These are phyloP conservation scores for Zoysia matrella DNA, from an alignment of 202 grass and related monocot genomes.

Conservation along the genomic window DNA sequence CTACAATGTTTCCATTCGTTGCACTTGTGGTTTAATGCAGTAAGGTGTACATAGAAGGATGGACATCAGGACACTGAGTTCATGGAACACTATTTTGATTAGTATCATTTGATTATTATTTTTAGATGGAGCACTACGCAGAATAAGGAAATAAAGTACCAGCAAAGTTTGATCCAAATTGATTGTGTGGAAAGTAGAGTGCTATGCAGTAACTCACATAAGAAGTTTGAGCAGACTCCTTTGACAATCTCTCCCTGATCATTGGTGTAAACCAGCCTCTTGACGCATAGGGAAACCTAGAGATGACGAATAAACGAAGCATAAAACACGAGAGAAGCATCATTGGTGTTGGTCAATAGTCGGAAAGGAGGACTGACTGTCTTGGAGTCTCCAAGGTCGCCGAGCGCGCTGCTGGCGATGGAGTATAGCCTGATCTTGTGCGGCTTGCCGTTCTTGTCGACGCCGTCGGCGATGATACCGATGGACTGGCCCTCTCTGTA, in stretches of 20 bases:
- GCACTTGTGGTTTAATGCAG: no score
- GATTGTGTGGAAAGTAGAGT: neutral
- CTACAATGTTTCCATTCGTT: neutral
- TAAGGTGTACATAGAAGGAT: no score
- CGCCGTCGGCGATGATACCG: conserved; percentile 81
- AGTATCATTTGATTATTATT: no score
- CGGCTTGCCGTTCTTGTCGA: conserved; percentile 95
- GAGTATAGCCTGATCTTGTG: conserved; percentile 96
- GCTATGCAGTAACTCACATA: conserved; percentile 45
- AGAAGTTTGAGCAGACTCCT: conserved; percentile 82
- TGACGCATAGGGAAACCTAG: conserved; percentile 80
- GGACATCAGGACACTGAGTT: no score
- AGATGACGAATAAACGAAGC: neutral
- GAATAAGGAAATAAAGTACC: neutral
- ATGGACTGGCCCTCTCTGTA: conserved; percentile 97
- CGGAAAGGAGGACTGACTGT: conserved; percentile 34
- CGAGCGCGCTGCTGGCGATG: conserved; percentile 93
- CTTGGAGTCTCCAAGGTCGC: conserved; percentile 87
- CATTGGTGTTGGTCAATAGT: no score
- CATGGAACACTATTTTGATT: no score
- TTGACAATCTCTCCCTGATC: conserved; percentile 78
- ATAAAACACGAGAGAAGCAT: neutral
- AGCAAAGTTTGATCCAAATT: neutral
- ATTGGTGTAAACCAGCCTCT: conserved; percentile 82
- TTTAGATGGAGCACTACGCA: neutral